Percentiles rank a stretch among this genome's conserved stretches.
These are phyloP conservation scores for Tripterygium wilfordii DNA, from an alignment of 177 flowering plant genomes.

Conservation along the genomic window DNA sequence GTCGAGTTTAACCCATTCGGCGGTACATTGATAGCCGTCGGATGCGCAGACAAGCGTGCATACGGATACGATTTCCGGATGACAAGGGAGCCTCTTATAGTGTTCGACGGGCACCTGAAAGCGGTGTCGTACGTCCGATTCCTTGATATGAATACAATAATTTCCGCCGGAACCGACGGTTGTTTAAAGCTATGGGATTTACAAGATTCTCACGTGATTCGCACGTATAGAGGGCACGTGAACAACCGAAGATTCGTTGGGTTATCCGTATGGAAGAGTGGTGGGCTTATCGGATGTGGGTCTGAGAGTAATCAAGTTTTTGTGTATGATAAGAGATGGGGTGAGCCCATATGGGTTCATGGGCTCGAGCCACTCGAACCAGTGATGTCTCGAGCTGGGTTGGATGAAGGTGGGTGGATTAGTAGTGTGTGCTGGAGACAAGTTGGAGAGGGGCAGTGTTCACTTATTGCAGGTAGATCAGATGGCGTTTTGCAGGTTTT, in stretches of 20 bases:
- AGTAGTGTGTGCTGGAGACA: conserved; percentile 76
- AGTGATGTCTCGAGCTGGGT: conserved; percentile 1
- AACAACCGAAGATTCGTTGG: conserved; percentile 62
- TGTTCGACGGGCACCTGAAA: conserved; percentile 43
- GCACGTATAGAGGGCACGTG: conserved; percentile 59
- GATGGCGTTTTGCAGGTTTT: conserved; percentile 57
- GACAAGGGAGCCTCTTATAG: conserved; percentile 29
- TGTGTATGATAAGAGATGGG: conserved; percentile 69
- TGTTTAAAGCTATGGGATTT: conserved; percentile 52
- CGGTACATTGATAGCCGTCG: conserved; percentile 33
- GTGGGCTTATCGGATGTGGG: conserved; percentile 61
- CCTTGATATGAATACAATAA: conserved; percentile 25
- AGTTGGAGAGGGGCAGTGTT: conserved; percentile 37
- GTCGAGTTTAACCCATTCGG: conserved; percentile 61
- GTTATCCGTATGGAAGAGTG: conserved; percentile 53
- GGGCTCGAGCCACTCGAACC: conserved; percentile 30
- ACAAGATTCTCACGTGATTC: conserved; percentile 13
- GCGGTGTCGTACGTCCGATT: conserved; percentile 55
- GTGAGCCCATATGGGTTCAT: conserved; percentile 59
- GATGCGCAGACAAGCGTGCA: conserved; percentile 54
- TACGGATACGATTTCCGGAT: conserved; percentile 51
- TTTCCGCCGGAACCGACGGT: conserved; percentile 51
- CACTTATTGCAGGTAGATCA: conserved; percentile 63
- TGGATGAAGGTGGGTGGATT: conserved; percentile 34
- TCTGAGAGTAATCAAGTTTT: conserved; percentile 58